phyloP scores from a whole-genome alignment of 192 early-diverging fungal genomes.

The Piromyces finnis region DNA sequence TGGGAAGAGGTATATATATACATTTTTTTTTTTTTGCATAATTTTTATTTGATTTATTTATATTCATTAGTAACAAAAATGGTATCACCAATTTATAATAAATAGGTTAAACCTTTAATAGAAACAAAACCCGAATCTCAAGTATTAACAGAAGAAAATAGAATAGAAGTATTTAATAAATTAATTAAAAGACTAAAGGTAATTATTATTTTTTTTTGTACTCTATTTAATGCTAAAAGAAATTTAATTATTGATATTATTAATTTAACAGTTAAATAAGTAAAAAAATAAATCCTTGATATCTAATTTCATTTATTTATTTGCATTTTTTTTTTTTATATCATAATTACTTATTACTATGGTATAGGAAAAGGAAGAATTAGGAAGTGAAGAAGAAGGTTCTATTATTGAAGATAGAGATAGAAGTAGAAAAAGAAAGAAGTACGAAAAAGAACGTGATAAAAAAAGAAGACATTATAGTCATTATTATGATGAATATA shows the following conservation, averaged over 20 bases:
- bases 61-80: too few relatives aligned
- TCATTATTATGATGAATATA: background rate
- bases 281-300: too few relatives aligned
- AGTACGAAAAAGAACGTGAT: background rate
- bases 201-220: background rate
- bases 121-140: conserved; percentile 37
- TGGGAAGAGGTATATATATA: conserved; percentile 44
- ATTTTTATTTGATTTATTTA: too few relatives aligned
- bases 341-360: background rate
- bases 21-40: too few relatives aligned
- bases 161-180: conserved; percentile 56
- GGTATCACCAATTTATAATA: too few relatives aligned
- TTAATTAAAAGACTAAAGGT: conserved; percentile 7
- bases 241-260: too few relatives aligned
- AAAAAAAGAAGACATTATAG: background rate
- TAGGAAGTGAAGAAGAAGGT: background rate
- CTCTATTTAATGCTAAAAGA: too few relatives aligned
- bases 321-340: too few relatives aligned
- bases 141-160: conserved; percentile 43
- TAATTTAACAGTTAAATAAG: too few relatives aligned
- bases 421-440: background rate
- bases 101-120: conserved; percentile 15
- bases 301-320: too few relatives aligned
- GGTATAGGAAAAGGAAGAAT: background rate
- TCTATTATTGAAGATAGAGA: background rate